These are phyloP conservation scores for Gonium pectorale DNA, from an alignment of 139 green algal genomes.

Conservation along the genomic window DNA sequence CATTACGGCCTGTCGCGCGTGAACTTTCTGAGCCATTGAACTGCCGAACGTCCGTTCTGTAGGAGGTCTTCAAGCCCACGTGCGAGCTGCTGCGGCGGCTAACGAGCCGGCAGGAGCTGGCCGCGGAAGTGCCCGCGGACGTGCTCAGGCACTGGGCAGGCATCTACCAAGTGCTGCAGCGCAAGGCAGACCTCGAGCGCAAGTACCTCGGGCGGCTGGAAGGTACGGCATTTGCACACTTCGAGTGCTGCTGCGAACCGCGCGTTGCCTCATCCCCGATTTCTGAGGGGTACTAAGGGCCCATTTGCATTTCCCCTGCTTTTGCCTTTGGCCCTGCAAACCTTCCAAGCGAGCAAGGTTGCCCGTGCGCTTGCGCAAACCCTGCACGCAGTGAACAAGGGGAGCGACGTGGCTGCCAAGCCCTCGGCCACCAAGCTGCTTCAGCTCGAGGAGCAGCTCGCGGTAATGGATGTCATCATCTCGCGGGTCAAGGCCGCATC, in stretches of 20 bases:
- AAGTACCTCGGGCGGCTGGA: conserved; percentile 87
- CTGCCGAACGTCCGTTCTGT: too few species aligned
- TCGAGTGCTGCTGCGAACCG: too few species aligned
- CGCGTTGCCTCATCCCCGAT: not conserved
- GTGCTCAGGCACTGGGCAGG: conserved; percentile 73
- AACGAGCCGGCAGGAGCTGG: conserved; percentile 50
- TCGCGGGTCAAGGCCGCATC: not conserved
- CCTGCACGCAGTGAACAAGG: conserved; percentile 70
- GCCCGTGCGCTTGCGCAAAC: not conserved
- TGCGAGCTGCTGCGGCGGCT: conserved; percentile 62
- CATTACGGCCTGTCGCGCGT: too few species aligned
- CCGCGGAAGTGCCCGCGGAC: conserved; percentile 32
- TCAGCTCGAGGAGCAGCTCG: conserved; percentile 47
- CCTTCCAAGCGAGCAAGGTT: too few species aligned
- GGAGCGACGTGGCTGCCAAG: conserved; percentile 74
- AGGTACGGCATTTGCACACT: too few species aligned
- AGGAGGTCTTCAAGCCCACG: conserved; percentile 75
- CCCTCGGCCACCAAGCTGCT: conserved; percentile 76
- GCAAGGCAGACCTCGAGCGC: conserved; percentile 76
- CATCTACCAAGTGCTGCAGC: conserved; percentile 75
- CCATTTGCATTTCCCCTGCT: too few species aligned
- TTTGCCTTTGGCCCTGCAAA: too few species aligned
- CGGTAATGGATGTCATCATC: conserved; percentile 60
- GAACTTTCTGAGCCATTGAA: too few species aligned
- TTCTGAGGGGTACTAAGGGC: too few species aligned